Percentiles rank a stretch among this genome's conserved stretches.
These are phyloP conservation scores for Clavispora santaluciae DNA, from an alignment of 805 yeast species.

Conservation along the genomic window DNA sequence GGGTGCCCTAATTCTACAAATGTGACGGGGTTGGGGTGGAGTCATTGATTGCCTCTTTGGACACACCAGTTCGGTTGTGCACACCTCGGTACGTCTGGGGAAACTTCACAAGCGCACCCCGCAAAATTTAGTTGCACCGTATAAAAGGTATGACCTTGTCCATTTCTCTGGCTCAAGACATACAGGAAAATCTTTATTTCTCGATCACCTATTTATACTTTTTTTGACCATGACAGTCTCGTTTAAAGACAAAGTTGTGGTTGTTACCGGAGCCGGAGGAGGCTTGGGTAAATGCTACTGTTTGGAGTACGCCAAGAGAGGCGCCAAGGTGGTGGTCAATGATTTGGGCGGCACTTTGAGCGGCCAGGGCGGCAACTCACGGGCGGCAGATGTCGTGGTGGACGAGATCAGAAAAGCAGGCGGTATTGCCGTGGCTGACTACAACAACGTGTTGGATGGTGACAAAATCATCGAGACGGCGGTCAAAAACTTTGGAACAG, in stretches of 20 bases:
- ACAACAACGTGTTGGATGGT: constrained; percentile 84
- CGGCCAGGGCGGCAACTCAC: constrained; percentile 65
- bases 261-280: constrained; percentile 97
- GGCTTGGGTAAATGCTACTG: constrained; percentile 92
- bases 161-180: not conserved
- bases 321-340: constrained; percentile 93
- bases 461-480: constrained; percentile 84
- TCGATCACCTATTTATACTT: not conserved
- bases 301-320: constrained; percentile 78
- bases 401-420: constrained; percentile 72
- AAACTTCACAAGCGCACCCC: constrained; percentile 13
- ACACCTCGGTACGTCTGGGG: constrained; percentile 11
- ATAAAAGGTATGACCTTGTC: not conserved
- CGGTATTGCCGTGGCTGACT: constrained; percentile 89
- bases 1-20: no score
- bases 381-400: constrained; percentile 87
- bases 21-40: no score
- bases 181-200: not conserved
- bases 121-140: constrained; percentile 4
- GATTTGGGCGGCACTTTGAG: constrained; percentile 83
- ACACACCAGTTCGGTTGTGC: not conserved
- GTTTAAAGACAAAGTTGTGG: constrained; percentile 81
- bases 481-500: constrained; percentile 77
- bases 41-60: not conserved
- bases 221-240: constrained; percentile 16